Evolutionary conservation across 2,329 filamentous ascomycete genomes (phyloP), one percentile per base, ranked within the genome.

Genomic region (Fusarium sp.): DNA sequence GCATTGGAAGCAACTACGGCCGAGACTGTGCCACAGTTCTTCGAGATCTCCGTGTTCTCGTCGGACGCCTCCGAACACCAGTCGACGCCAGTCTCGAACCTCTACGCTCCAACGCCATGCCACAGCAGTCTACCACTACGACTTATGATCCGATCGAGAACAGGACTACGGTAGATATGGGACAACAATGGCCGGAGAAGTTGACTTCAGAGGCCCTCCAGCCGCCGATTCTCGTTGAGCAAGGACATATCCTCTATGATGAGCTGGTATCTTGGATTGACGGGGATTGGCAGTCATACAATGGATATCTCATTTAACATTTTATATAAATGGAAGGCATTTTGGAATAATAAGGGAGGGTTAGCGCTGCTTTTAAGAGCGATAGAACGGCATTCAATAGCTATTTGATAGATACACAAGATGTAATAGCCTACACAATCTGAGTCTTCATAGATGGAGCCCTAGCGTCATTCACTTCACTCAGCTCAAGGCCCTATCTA

Each of bases 221-320:
- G 40, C 78, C 78, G 22, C 75, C 74, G 3, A 77, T 80, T 65
- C 76, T 79, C 50, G 74, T 81, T 24, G 80, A 79, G 10, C 76
- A 81, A 47, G 76, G 78, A 10, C 79, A 79, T 50, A 76, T 76
- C n/a, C 37, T 83, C 29, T 83, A 82, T 50, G 77, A 81, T 34
- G 82, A 84, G 66, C 65, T 84, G 42, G 73, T 82, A 47, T 80
- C 80, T 2, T 83, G 83, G 82, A 82, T 83, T 67, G 82, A 83
- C 35, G 79, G 80, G 50, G 81, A 82, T 37, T 83, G 82, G 82
- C 76, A 79, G 29, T 68, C 78, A 35, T 79, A 80, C 47, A 78
- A 76, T 38, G 74, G 75, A 8, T 78, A 79, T 66, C 69, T 80
- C 37, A 75, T 76, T 58, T 78, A 29, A 70, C n/a, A 14, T 20